Base-by-base conservation (phyloP, 495 filamentous ascomycete genomes). In the Aspergillus bridgeri region DNA sequence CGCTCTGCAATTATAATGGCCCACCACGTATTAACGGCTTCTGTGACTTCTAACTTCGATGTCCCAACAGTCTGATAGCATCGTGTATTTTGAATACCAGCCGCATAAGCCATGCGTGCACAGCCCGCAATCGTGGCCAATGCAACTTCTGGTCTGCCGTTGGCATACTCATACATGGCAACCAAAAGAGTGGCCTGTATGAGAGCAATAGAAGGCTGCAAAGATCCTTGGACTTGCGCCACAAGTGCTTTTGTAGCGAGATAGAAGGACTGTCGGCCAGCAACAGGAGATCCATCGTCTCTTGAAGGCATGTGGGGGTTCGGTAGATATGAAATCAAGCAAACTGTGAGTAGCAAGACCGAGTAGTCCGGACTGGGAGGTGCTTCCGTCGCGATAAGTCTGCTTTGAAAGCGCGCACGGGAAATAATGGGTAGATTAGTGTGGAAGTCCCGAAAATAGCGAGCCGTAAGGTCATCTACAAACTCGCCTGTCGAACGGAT, bases 371-470 rank as follows among this genome's bases (percentile, higher is more conserved):
- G 65, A 13, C 24, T 61, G 19, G 51, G 66, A 38, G 24, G 22
- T 29, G 38, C 55, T 42, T 54, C 60, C 13, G 63, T 64, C 7
- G 59, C 50, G 6, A 60, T 54, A 2, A 73, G 51, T 6, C 58
- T 58, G 11, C 62, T 38, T 17, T 69, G 59, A 60, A 78, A 74
- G 11, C 68, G 64, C 18, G 52, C 57, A 3, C 63, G 63, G 13
- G 73, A 76, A 20, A 76, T 59, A 23, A 78, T 69, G 2, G 72
- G 73, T 0, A 76, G 51, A 54, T 63, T 69, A 7, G 18, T 19
- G 57, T 78, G 73, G 17, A 75, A 44, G 2, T 67, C 67, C 21
- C 53, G 61, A 47, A 78, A 78, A 52, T 75, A 78, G 25, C 66
- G 65, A 11, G 44, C 55, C 7, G 51, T 66, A 29, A 78, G 63